Percentiles rank a stretch among this genome's conserved stretches.
Evolutionary conservation across 352 stramenopile species (phyloP).

Genomic region (Globisporangium lucens): DNA sequence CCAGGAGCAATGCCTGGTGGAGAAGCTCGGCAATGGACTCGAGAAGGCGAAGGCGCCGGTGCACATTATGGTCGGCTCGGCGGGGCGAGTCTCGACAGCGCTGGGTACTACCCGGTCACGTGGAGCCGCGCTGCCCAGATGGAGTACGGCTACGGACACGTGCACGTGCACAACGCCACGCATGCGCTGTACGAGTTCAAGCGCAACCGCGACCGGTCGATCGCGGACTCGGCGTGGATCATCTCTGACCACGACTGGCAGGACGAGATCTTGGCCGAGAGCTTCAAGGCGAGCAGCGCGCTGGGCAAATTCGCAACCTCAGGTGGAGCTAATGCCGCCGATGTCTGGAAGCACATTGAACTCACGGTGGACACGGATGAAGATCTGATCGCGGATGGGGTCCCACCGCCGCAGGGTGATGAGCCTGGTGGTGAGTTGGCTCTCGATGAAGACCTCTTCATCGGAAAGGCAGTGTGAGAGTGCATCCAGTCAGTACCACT

Average conservation of each 20-base stretch:
- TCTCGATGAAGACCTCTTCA: neutral
- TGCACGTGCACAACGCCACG: neutral
- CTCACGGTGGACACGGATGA: conserved; percentile 1
- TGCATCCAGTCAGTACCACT: neutral
- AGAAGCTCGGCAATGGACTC: neutral
- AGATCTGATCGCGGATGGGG: conserved; percentile 1
- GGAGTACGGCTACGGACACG: neutral
- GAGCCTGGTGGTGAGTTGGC: neutral
- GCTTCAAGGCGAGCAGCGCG: neutral
- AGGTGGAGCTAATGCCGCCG: neutral
- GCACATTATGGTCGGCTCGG: neutral
- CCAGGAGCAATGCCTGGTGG: neutral
- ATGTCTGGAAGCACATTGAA: neutral
- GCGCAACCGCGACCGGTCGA: neutral
- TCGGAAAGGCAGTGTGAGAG: neutral
- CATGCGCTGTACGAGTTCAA: neutral
- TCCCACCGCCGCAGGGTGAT: neutral
- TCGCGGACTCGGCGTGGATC: neutral
- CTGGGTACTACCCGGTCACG: neutral
- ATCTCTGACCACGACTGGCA: neutral
- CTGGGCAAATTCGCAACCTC: neutral
- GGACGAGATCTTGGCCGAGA: conserved; percentile 1
- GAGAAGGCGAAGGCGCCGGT: neutral
- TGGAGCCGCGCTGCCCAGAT: neutral
- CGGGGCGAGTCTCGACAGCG: neutral